Evolutionary conservation across 2,329 filamentous ascomycete species (phyloP).

Genomic region (Endoconidiophora polonica): DNA sequence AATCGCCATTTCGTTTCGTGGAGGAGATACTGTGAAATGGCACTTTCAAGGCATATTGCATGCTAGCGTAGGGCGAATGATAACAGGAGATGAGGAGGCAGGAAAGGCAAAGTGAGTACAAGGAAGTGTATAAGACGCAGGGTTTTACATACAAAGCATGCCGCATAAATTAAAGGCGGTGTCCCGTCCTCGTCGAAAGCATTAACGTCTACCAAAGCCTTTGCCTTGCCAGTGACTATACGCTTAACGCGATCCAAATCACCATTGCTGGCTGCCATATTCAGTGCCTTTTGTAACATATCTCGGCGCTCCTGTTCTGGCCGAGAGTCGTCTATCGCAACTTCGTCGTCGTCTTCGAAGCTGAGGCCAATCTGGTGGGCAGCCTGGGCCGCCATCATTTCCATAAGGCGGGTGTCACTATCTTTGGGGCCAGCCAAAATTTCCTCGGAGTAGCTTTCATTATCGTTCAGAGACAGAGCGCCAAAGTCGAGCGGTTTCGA

Average conservation of each 20-base stretch:
- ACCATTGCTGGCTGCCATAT: conserved; percentile 93
- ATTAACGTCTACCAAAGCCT: conserved; percentile 66
- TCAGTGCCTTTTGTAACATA: conserved; percentile 70
- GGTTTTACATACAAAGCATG: conserved; percentile 61
- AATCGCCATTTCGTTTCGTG: conserved; percentile 5
- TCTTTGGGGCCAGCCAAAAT: conserved; percentile 42
- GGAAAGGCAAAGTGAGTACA: background rate
- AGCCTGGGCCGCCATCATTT: conserved; percentile 92
- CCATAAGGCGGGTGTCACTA: conserved; percentile 76
- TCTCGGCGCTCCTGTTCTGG: conserved; percentile 61
- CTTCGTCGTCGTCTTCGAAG: conserved; percentile 63
- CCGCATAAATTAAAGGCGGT: conserved; percentile 90
- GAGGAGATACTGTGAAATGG: background rate
- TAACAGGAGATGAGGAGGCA: background rate
- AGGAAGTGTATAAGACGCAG: background rate
- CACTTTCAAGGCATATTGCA: background rate
- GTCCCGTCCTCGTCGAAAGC: conserved; percentile 86
- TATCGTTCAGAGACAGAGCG: conserved; percentile 66
- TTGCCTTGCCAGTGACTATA: conserved; percentile 58
- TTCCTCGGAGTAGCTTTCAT: conserved; percentile 40
- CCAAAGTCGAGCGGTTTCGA: conserved; percentile 71
- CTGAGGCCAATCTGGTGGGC: conserved; percentile 59
- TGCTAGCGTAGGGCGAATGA: background rate
- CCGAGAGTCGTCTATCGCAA: conserved; percentile 58
- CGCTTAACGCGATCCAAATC: conserved; percentile 67